These are phyloP conservation scores for Trichoderma atroviride DNA, from an alignment of 2,329 filamentous ascomycete species.

Conservation along the genomic window DNA sequence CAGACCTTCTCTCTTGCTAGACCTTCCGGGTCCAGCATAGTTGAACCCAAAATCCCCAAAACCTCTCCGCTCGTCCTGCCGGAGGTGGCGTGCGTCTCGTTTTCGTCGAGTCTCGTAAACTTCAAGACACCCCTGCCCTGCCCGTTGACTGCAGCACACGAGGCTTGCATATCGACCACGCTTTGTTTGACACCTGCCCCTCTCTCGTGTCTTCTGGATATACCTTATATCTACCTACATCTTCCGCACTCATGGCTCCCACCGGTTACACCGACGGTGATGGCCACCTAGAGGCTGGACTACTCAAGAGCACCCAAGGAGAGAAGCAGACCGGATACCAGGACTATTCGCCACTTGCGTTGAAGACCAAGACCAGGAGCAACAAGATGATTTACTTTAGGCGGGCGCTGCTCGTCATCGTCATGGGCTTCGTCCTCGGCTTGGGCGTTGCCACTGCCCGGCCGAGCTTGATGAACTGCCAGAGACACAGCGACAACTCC, in stretches of 20 bases:
- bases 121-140: conserved; percentile 23
- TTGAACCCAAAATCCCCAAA: conserved; percentile 22
- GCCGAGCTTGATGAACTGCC: conserved; percentile 15
- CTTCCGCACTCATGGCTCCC: conserved; percentile 28
- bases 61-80: conserved; percentile 15
- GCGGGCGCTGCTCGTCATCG: conserved; percentile 28
- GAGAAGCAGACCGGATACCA: conserved; percentile 30
- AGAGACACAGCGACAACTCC: not conserved
- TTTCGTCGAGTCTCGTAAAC: conserved; percentile 21
- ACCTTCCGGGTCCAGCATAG: conserved; percentile 18
- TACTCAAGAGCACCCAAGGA: conserved; percentile 32
- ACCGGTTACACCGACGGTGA: conserved; percentile 23
- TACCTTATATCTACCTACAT: conserved; percentile 3
- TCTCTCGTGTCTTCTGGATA: not conserved
- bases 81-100: conserved; percentile 23
- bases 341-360: not conserved
- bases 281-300: conserved; percentile 32
- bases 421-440: conserved; percentile 35
- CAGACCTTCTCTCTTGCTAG: conserved; percentile 20
- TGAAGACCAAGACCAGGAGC: not conserved
- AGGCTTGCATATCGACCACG: conserved; percentile 12
- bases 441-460: conserved; percentile 32
- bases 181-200: not conserved
- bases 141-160: conserved; percentile 14
- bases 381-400: conserved; percentile 30